Evolutionary conservation across 495 filamentous ascomycete species (phyloP).

Genomic region (Xylaria grammica): DNA sequence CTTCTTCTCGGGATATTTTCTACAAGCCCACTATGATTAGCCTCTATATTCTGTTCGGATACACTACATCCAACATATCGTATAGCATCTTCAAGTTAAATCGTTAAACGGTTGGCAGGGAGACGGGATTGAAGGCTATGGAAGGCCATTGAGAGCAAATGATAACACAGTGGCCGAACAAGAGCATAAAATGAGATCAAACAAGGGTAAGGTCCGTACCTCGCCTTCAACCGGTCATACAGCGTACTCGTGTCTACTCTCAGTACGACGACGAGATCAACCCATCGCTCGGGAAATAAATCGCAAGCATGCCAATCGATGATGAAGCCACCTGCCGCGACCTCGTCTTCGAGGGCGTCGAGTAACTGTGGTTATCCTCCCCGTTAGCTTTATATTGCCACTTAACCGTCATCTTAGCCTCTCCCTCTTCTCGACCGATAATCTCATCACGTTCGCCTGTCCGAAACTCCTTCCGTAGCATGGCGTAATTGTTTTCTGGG

Average conservation of each 20-base stretch:
- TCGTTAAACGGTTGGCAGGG: no score
- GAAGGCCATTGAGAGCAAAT: neutral
- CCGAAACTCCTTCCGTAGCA: neutral
- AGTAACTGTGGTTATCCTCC: constrained; percentile 64
- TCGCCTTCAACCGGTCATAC: constrained; percentile 74
- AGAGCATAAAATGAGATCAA: neutral
- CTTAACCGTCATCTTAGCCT: neutral
- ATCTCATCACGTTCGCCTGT: constrained; percentile 33
- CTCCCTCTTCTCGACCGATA: neutral
- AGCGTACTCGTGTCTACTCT: constrained; percentile 76
- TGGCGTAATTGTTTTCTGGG: neutral
- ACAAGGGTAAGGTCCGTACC: neutral
- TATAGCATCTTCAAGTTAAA: no score
- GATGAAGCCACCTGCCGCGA: constrained; percentile 80
- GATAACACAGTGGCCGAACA: neutral
- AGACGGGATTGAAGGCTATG: no score
- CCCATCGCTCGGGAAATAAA: constrained; percentile 89
- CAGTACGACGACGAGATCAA: constrained; percentile 93
- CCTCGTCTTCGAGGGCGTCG: constrained; percentile 83
- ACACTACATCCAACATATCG: neutral
- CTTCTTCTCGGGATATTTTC: constrained; percentile 82
- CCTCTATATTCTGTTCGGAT: neutral
- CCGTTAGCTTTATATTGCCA: constrained; percentile 8
- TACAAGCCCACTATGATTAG: constrained; percentile 32
- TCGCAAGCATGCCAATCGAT: constrained; percentile 99